phyloP scores from a whole-genome alignment of 2,329 filamentous ascomycete species.

The Cytospora schulzeri region DNA sequence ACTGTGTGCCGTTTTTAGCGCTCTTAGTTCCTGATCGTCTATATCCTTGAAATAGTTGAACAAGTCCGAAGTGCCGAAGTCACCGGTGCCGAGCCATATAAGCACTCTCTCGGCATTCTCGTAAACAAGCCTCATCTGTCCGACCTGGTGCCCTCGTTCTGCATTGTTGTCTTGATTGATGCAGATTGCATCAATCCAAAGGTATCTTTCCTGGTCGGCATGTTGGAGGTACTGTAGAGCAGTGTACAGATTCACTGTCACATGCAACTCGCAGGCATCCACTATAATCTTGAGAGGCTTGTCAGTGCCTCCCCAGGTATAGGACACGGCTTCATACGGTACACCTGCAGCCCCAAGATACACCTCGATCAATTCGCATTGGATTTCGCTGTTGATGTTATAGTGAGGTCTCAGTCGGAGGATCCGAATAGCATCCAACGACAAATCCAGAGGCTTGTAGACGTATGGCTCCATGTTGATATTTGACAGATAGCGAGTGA shows the following conservation, averaged over 20 bases:
- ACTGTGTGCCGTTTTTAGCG: not conserved
- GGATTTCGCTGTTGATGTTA: not conserved
- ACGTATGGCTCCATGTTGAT: not conserved
- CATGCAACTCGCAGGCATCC: not conserved
- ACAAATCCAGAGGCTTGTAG: not conserved
- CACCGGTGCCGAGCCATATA: slow-evolving; percentile 27
- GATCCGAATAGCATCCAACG: slow-evolving; percentile 8
- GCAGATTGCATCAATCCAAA: slow-evolving; percentile 18
- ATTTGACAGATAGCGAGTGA: not conserved
- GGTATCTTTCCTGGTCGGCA: slow-evolving; percentile 5
- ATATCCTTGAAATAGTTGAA: not conserved
- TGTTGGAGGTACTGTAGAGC: slow-evolving; percentile 4
- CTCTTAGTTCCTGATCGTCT: not conserved
- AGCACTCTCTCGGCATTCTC: slow-evolving; percentile 24
- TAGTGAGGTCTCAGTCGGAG: slow-evolving; percentile 1
- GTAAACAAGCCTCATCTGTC: slow-evolving; percentile 27
- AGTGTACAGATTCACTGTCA: slow-evolving; percentile 8
- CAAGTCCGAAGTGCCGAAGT: not conserved
- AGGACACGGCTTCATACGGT: slow-evolving; percentile 15
- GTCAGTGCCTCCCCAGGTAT: slow-evolving; percentile 10
- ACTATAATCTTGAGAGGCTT: not conserved
- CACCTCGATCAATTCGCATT: slow-evolving; percentile 12
- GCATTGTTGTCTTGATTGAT: slow-evolving; percentile 23
- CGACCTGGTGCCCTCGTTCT: slow-evolving; percentile 28
- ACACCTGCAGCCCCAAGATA: slow-evolving; percentile 2